A percentile compares a stretch with the other conserved stretches of the same genome.
Conservation (phyloP, 2,329 filamentous ascomycete genomes). For the Clarireedia homoeocarpa region DNA sequence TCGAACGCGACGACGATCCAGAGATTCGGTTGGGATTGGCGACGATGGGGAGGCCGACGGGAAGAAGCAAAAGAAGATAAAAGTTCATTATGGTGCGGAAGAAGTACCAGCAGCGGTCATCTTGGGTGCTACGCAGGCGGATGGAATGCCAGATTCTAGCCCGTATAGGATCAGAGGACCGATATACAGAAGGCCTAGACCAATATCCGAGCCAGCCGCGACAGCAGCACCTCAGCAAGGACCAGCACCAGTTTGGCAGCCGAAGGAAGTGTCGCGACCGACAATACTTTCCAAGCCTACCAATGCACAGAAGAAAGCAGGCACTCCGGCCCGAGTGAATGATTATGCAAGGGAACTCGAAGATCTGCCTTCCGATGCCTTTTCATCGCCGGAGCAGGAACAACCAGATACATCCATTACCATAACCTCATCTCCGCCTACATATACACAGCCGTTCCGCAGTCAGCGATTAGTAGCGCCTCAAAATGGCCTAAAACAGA, state of each 20-base stretch:
- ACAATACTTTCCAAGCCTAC: not conserved
- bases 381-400: conserved; percentile 21
- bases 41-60: conserved; percentile 17
- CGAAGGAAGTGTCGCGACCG: not conserved
- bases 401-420: not conserved
- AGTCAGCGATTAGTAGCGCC: conserved; percentile 19
- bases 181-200: conserved; percentile 39
- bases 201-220: conserved; percentile 19
- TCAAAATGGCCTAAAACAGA: conserved; percentile 27
- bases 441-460: not conserved
- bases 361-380: conserved; percentile 42
- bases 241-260: not conserved
- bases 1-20: conserved; percentile 10
- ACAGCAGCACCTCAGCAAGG: conserved; percentile 10
- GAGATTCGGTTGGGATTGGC: conserved; percentile 11
- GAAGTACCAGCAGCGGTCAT: conserved; percentile 22
- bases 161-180: conserved; percentile 43
- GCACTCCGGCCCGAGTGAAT: conserved; percentile 15
- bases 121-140: conserved; percentile 27
- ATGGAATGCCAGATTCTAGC: conserved; percentile 33
- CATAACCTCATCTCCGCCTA: not conserved
- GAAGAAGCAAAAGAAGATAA: conserved; percentile 27
- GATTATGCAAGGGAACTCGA: conserved; percentile 39
- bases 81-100: conserved; percentile 22
- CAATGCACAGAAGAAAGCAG: conserved; percentile 10